These are phyloP conservation scores for Endothia cerciana DNA, from an alignment of 2,329 filamentous ascomycete species.

Conservation along the genomic window DNA sequence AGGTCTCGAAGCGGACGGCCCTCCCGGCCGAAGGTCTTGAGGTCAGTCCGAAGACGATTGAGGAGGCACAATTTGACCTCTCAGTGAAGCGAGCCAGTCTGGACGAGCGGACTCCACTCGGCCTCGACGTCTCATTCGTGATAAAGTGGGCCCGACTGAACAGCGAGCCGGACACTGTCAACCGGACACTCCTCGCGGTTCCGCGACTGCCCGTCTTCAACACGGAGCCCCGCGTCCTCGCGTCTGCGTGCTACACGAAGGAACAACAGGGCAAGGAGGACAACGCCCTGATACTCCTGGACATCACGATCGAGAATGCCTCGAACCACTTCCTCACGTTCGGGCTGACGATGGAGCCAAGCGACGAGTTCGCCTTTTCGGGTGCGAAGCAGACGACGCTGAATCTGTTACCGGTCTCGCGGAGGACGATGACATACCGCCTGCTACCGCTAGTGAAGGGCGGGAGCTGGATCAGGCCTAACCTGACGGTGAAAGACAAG, in stretches of 20 bases:
- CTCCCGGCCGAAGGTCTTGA: conserved; percentile 48
- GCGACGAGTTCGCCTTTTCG: conserved; percentile 89
- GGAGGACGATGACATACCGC: conserved; percentile 73
- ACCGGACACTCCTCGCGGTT: conserved; percentile 72
- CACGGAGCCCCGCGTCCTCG: conserved; percentile 84
- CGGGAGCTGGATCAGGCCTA: conserved; percentile 67
- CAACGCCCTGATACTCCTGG: conserved; percentile 48
- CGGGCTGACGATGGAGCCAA: conserved; percentile 88
- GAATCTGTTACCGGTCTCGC: conserved; percentile 80
- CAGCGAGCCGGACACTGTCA: conserved; percentile 44
- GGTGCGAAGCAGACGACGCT: conserved; percentile 81
- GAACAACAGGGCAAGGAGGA: conserved; percentile 33
- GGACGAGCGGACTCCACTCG: conserved; percentile 78
- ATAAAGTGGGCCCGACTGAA: conserved; percentile 74
- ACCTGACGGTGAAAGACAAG: conserved; percentile 79
- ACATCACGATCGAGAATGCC: conserved; percentile 83
- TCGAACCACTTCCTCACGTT: conserved; percentile 95
- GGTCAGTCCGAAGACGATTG: conserved; percentile 69
- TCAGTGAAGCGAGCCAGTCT: conserved; percentile 76
- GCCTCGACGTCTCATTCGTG: conserved; percentile 73
- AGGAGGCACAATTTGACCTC: conserved; percentile 74
- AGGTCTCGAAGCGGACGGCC: conserved; percentile 44
- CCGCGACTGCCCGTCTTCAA: conserved; percentile 81
- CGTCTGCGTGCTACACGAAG: conserved; percentile 53
- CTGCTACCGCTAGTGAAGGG: conserved; percentile 70